phyloP scores from a whole-genome alignment of 257 asterid species.

The Capsicum rhomboideum region DNA sequence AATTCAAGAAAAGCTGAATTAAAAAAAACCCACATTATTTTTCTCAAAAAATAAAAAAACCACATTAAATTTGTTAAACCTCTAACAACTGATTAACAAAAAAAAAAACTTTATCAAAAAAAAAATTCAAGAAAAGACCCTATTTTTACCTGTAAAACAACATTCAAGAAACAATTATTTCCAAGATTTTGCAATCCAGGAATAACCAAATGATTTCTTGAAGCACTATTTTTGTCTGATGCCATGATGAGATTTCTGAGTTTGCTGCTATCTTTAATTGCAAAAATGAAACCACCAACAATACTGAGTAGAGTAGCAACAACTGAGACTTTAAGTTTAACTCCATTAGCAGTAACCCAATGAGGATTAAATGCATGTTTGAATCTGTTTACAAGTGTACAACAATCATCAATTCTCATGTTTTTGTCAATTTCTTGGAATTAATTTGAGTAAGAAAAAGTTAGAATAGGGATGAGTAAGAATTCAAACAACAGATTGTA shows the following conservation, averaged over 20 bases:
- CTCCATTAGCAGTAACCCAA: slow-evolving; percentile 17
- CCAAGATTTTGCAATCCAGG: slow-evolving; percentile 88
- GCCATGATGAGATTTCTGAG: slow-evolving; percentile 12
- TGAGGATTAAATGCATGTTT: slow-evolving; percentile 21
- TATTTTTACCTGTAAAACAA: slow-evolving; percentile 64
- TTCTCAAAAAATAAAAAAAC: no score
- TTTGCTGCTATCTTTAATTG: slow-evolving; percentile 27
- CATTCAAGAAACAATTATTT: slow-evolving; percentile 86
- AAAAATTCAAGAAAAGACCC: background rate
- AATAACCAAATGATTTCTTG: slow-evolving; percentile 27
- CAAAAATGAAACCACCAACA: slow-evolving; percentile 44
- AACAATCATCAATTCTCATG: slow-evolving; percentile 31
- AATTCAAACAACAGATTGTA: background rate
- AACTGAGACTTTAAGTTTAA: slow-evolving; percentile 34
- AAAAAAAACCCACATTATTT: background rate
- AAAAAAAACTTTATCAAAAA: background rate
- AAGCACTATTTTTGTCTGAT: slow-evolving; percentile 1
- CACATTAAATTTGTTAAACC: background rate
- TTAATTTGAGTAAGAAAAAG: background rate
- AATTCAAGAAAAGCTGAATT: background rate
- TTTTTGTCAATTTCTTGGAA: no score
- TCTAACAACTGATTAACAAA: background rate
- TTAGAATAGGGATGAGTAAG: background rate
- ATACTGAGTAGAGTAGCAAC: slow-evolving; percentile 51
- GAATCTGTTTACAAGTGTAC: slow-evolving; percentile 23